Conservation (phyloP, 805 yeast species). For the Nakazawaea holstii region DNA sequence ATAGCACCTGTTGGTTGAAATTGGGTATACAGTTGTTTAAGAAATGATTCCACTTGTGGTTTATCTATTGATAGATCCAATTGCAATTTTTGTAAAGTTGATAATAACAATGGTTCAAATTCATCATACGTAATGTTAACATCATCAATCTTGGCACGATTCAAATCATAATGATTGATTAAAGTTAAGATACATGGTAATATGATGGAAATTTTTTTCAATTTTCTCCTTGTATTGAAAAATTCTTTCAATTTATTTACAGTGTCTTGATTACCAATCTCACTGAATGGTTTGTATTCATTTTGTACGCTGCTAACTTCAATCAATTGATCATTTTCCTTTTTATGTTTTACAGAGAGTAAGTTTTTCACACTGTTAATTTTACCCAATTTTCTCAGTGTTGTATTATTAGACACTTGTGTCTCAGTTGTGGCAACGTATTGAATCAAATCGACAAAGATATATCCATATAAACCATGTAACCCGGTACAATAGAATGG, state of each 20-base stretch:
- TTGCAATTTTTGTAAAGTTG: slow-evolving; percentile 32
- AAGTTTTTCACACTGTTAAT: slow-evolving; percentile 38
- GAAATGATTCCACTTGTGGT: slow-evolving; percentile 31
- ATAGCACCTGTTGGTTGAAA: slow-evolving; percentile 82
- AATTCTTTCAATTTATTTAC: slow-evolving; percentile 26
- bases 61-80: slow-evolving; percentile 36
- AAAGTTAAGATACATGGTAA: slow-evolving; percentile 57
- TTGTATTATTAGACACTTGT: slow-evolving; percentile 32
- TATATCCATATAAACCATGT: slow-evolving; percentile 80
- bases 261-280: slow-evolving; percentile 28
- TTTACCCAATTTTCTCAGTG: slow-evolving; percentile 46
- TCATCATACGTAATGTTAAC: slow-evolving; percentile 18
- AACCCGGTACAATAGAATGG: slow-evolving; percentile 66
- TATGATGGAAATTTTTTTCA: slow-evolving; percentile 47
- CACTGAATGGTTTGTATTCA: slow-evolving; percentile 29
- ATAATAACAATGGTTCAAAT: slow-evolving; percentile 21
- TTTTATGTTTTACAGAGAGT: slow-evolving; percentile 29
- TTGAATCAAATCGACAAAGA: slow-evolving; percentile 70
- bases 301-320: slow-evolving; percentile 35
- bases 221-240: slow-evolving; percentile 27
- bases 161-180: slow-evolving; percentile 33
- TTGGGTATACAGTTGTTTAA: slow-evolving; percentile 53
- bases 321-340: slow-evolving; percentile 28
- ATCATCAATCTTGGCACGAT: slow-evolving; percentile 20
- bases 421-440: slow-evolving; percentile 53